These are phyloP conservation scores for Nemania bipapillata DNA, from an alignment of 2,329 filamentous ascomycete species.

Conservation along the genomic window DNA sequence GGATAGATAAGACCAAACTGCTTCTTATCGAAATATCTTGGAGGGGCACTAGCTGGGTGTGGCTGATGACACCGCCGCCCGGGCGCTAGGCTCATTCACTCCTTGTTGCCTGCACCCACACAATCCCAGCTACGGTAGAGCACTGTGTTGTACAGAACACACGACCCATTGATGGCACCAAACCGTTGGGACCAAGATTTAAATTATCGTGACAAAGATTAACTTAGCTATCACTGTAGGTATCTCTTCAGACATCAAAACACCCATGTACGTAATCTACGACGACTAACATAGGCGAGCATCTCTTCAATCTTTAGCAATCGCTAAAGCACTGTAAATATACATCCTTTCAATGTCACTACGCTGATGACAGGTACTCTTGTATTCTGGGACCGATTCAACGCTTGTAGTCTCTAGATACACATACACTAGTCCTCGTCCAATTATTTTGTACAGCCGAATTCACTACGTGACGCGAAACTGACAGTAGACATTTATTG, in stretches of 20 bases:
- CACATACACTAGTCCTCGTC: constrained; percentile 2
- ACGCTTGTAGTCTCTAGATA: neutral
- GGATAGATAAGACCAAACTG: constrained; percentile 32
- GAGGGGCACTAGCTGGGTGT: constrained; percentile 9
- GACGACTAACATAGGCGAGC: no score
- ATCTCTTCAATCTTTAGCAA: no score
- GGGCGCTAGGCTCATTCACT: neutral
- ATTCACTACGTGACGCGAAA: neutral
- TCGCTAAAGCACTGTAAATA: no score
- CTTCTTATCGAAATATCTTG: constrained; percentile 13
- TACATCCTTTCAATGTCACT: no score
- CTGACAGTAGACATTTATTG: constrained; percentile 38
- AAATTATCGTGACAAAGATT: no score
- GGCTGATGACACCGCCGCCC: constrained; percentile 6
- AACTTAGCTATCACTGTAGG: no score
- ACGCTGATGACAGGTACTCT: neutral
- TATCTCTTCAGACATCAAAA: neutral
- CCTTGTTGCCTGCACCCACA: neutral
- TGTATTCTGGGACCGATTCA: constrained; percentile 1
- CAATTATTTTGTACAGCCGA: neutral
- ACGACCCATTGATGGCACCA: neutral
- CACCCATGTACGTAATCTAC: neutral
- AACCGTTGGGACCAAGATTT: constrained; percentile 2
- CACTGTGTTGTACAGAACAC: neutral
- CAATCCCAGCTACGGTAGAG: constrained; percentile 20